Evolutionary conservation across 2,329 filamentous ascomycete genomes (phyloP).

Genomic region (Aspergillus terreus): DNA sequence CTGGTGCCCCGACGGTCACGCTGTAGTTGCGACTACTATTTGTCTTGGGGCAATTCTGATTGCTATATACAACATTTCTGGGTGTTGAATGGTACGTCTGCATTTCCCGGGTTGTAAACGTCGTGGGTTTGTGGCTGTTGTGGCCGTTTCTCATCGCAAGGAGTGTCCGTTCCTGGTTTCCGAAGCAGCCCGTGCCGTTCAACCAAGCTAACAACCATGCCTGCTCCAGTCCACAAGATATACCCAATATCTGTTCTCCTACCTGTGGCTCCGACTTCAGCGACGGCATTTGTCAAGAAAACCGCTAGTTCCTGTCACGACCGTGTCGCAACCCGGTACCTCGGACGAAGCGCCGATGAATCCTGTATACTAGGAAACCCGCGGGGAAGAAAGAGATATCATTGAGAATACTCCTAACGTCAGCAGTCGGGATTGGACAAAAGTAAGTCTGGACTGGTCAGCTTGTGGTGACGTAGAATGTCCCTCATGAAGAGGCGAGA

Average conservation of each 20-base stretch:
- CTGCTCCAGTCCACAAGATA: background rate
- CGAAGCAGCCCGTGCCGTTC: background rate
- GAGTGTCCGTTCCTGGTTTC: background rate
- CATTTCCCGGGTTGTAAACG: background rate
- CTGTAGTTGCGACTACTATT: slow-evolving; percentile 7
- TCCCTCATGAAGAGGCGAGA: background rate
- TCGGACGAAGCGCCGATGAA: background rate
- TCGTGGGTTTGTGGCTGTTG: background rate
- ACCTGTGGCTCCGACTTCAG: background rate
- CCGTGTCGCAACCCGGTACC: background rate
- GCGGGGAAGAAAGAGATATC: background rate
- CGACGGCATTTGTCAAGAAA: no score
- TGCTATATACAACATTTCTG: background rate
- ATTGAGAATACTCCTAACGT: background rate
- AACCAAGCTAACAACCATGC: background rate
- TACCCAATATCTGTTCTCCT: background rate
- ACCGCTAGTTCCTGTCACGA: no score
- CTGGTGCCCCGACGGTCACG: slow-evolving; percentile 15
- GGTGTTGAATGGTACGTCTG: slow-evolving; percentile 4
- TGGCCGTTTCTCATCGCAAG: background rate
- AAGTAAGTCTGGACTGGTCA: background rate
- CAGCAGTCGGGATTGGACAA: background rate
- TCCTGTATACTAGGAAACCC: background rate
- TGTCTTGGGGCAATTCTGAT: background rate
- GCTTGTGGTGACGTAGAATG: background rate